A percentile compares a stretch with the other conserved stretches of the same genome.
phyloP scores from a whole-genome alignment of 768 basidiomycete species.

The Lentinus brumalis region DNA sequence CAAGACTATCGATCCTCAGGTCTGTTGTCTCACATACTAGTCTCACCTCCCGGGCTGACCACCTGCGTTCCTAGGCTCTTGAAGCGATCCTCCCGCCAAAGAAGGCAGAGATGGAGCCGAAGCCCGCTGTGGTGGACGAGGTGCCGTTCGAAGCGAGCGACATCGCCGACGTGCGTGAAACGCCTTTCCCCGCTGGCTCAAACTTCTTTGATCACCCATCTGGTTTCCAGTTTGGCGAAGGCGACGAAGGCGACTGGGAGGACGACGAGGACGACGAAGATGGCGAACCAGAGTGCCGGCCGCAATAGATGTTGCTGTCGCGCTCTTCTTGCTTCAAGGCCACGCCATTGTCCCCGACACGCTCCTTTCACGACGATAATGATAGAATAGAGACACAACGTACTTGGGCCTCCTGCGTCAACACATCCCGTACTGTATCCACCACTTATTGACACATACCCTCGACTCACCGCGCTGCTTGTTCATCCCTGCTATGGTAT shows the following conservation, averaged over 20 bases:
- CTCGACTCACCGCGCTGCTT: neutral
- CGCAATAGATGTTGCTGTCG: conserved; percentile 1
- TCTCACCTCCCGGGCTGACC: neutral
- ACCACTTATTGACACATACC: conserved; percentile 14
- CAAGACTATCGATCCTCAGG: conserved; percentile 59
- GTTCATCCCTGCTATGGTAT: neutral
- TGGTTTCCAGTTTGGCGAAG: conserved; percentile 75
- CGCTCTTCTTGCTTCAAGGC: neutral
- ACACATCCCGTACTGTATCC: conserved; percentile 3
- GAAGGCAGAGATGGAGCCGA: conserved; percentile 70
- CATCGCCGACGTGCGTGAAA: conserved; percentile 81
- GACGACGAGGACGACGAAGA: conserved; percentile 76
- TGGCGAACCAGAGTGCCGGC: conserved; percentile 24
- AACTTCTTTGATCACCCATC: conserved; percentile 70
- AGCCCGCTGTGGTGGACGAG: conserved; percentile 70
- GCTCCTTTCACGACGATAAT: neutral
- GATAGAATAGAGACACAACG: neutral
- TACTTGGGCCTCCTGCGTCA: neutral
- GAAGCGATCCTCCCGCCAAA: conserved; percentile 72
- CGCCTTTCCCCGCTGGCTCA: conserved; percentile 71
- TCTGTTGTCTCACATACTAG: conserved; percentile 28
- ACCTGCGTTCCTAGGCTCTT: conserved; percentile 52
- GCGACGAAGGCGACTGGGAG: conserved; percentile 61
- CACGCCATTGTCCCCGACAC: neutral
- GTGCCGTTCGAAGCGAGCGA: conserved; percentile 74